Conservation (phyloP, 108 stramenopile genomes). For the Thalassiosira profunda region DNA sequence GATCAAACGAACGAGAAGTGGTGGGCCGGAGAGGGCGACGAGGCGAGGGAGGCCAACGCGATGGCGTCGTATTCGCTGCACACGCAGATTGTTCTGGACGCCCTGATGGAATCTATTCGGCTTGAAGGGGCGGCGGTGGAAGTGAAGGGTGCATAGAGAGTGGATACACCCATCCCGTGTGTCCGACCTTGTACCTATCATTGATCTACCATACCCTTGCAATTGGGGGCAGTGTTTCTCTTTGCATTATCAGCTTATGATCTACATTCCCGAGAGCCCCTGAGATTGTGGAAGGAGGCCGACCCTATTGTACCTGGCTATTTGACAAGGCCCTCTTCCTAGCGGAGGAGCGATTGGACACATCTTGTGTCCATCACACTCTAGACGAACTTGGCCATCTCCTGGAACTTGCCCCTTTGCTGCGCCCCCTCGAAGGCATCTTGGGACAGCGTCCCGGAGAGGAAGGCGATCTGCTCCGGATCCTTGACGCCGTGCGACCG, state of each 20-base stretch:
- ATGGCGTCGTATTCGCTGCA: slow-evolving; percentile 31
- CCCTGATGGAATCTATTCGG: slow-evolving; percentile 43
- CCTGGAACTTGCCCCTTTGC: slow-evolving; percentile 23
- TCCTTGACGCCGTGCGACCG: slow-evolving; percentile 18
- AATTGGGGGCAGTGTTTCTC: background rate
- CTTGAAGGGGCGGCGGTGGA: slow-evolving; percentile 9
- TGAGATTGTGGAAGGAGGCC: background rate
- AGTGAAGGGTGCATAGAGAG: background rate
- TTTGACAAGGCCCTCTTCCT: no score
- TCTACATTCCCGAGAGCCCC: no score
- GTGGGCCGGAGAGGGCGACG: slow-evolving; percentile 12
- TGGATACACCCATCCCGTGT: background rate
- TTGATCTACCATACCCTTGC: background rate
- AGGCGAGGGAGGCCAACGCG: slow-evolving; percentile 25
- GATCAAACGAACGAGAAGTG: background rate
- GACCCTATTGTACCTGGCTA: no score
- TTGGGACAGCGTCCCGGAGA: background rate
- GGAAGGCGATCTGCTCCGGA: slow-evolving; percentile 31
- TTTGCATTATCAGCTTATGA: no score
- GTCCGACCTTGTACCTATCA: background rate
- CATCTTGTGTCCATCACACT: no score
- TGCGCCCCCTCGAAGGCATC: slow-evolving; percentile 12
- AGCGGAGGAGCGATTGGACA: no score
- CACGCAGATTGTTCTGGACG: slow-evolving; percentile 48
- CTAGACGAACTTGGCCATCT: slow-evolving; percentile 12